Evolutionary conservation across 1,284 basidiomycete species (phyloP).

Genomic region (Marasmius sp.): DNA sequence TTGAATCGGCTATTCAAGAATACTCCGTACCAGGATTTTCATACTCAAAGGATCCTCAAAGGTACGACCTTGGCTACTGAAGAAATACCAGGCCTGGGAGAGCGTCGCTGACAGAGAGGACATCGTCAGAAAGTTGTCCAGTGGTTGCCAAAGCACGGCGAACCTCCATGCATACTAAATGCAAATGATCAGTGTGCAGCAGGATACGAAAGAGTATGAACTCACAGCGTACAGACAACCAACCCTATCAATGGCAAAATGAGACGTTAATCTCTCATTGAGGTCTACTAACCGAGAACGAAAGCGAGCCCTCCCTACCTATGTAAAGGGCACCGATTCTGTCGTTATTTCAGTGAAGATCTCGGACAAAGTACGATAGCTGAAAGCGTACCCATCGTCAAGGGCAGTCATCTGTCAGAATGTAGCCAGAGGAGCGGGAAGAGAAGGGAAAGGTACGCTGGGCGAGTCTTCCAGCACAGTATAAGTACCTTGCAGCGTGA

Average conservation of each 20-base stretch:
- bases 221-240: neutral
- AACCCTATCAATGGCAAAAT: neutral
- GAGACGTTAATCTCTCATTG: neutral
- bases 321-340: neutral
- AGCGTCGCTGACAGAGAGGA: neutral
- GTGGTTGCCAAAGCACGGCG: neutral
- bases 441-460: neutral
- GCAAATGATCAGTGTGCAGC: neutral
- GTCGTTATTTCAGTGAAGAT: no score
- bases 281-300: neutral
- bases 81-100: neutral
- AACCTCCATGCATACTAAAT: neutral
- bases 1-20: neutral
- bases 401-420: neutral
- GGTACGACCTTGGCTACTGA: neutral
- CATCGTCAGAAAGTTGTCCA: neutral
- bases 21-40: neutral
- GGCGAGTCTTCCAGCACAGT: neutral
- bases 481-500: no score
- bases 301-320: neutral
- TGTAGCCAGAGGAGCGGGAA: neutral
- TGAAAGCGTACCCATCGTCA: neutral
- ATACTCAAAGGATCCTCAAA: neutral
- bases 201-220: neutral
- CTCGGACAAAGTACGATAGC: no score